Percentiles rank a stretch among this genome's conserved stretches.
These are phyloP conservation scores for Themeda triandra DNA, from an alignment of 176 grass and related monocot species.

Conservation along the genomic window DNA sequence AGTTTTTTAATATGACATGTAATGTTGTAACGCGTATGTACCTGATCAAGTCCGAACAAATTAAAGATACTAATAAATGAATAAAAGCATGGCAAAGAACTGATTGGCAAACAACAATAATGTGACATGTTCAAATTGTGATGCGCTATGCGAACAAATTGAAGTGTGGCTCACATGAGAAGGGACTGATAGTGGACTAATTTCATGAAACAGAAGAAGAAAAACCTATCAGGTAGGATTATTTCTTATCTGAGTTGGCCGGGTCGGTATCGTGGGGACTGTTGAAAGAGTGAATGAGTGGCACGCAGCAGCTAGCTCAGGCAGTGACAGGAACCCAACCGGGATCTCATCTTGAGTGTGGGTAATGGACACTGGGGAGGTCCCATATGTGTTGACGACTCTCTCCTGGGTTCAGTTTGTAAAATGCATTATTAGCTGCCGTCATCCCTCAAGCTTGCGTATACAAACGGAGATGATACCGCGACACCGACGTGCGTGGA, in stretches of 20 bases:
- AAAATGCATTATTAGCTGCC: not conserved
- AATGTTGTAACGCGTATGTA: too few relatives aligned
- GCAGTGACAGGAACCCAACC: not conserved
- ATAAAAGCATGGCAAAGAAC: too few relatives aligned
- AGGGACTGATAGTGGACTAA: not conserved
- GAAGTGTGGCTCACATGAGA: too few relatives aligned
- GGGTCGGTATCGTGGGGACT: not conserved
- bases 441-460: conserved; percentile 23
- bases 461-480: conserved; percentile 13
- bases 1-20: too few relatives aligned
- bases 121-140: too few relatives aligned
- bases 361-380: conserved; percentile 5
- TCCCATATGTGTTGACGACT: not conserved
- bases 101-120: too few relatives aligned
- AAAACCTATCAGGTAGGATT: not conserved
- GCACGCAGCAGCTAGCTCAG: not conserved
- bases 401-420: conserved; percentile 11
- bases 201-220: not conserved
- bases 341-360: conserved; percentile 15
- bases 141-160: too few relatives aligned
- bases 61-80: too few relatives aligned
- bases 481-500: not conserved
- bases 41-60: too few relatives aligned
- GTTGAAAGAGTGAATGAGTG: not conserved
- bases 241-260: not conserved